Percentiles rank a stretch among this genome's conserved stretches.
These are phyloP conservation scores for Yarrowia keelungensis DNA, from an alignment of 805 yeast genomes.

Conservation along the genomic window DNA sequence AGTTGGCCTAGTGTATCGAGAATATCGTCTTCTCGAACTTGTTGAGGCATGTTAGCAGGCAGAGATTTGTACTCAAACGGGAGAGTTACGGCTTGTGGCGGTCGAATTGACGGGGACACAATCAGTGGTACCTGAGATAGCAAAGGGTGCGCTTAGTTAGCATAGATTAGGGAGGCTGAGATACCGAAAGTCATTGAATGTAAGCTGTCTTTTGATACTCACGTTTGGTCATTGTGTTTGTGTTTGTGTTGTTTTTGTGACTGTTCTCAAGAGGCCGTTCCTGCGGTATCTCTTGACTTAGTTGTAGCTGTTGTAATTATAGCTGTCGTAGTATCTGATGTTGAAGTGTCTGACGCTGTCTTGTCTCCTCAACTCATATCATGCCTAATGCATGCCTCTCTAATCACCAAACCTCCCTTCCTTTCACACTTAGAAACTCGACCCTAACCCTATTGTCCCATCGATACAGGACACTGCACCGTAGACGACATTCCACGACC, in stretches of 20 bases:
- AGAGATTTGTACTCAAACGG: slow-evolving; percentile 57
- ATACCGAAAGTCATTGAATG: too few species aligned
- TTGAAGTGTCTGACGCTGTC: too few species aligned
- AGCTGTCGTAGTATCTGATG: too few species aligned
- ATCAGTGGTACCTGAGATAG: slow-evolving; percentile 63
- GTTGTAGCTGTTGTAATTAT: too few species aligned
- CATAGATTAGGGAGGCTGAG: not conserved
- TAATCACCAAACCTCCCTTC: not conserved
- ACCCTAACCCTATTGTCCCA: slow-evolving; percentile 25
- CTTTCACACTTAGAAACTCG: too few species aligned
- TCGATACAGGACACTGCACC: slow-evolving; percentile 13
- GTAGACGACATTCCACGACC: slow-evolving; percentile 2
- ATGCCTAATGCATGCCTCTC: too few species aligned
- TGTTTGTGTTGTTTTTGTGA: not conserved
- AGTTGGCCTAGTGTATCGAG: slow-evolving; percentile 47
- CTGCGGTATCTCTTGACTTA: too few species aligned
- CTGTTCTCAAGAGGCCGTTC: not conserved
- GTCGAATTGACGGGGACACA: slow-evolving; percentile 58
- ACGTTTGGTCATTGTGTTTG: slow-evolving; percentile 27
- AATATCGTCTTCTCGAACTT: slow-evolving; percentile 20
- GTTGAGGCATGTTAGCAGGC: slow-evolving; percentile 50
- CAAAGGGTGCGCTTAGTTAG: slow-evolving; percentile 51
- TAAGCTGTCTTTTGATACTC: not conserved
- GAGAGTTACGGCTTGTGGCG: slow-evolving; percentile 63
- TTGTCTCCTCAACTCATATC: too few species aligned